Evolutionary conservation across 2,329 filamentous ascomycete genomes (phyloP), one percentile per base, ranked within the genome.

Genomic region (Alternaria sp.): DNA sequence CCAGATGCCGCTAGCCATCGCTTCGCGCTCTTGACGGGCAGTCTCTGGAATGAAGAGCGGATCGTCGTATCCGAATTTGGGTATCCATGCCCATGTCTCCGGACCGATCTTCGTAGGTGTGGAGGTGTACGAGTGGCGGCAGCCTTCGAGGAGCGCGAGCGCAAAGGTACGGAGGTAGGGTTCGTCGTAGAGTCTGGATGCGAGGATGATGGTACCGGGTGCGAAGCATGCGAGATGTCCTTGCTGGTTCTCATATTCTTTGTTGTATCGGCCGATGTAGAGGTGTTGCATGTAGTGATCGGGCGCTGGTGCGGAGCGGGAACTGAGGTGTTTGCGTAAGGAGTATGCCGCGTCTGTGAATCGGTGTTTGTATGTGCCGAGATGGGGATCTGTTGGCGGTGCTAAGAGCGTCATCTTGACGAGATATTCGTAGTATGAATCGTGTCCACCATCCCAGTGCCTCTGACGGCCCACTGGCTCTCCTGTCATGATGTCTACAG

Each of bases 391-490:
- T 17, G 72, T 65, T 4, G 70, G 72, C 1, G 79, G 79, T n/a
- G 77, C 72, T 5, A 82, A 68, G 13, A 82, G 64, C 3, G 77
- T 77, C 5, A 80, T 78, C 65, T 82, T 82, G 65, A 82, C 68
- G 1, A 82, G 73, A 50, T 81, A 80, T 65, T 83, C 78, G 59
- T 81, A 81, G 67, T 81, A 83, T 45, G 79, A 81, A 64, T 82
- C 81, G 64, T 83, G 81, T 1, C 80, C 81, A 6, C 74, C 79
- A 45, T 83, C 82, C 80, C 82, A 83, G 56, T 81, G 80, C 43
- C 78, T 73, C 50, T 80, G 72, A 3, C 74, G 76, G 12, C 76
- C 79, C 8, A 80, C 73, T 6, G 82, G 80, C 21, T 73, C 73
- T 10, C 79, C 80, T 9, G 81, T 83, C 57, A 78, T 69, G 49